Conservation (phyloP, 345 rosid genomes). For the Rhizophora apiculata region DNA sequence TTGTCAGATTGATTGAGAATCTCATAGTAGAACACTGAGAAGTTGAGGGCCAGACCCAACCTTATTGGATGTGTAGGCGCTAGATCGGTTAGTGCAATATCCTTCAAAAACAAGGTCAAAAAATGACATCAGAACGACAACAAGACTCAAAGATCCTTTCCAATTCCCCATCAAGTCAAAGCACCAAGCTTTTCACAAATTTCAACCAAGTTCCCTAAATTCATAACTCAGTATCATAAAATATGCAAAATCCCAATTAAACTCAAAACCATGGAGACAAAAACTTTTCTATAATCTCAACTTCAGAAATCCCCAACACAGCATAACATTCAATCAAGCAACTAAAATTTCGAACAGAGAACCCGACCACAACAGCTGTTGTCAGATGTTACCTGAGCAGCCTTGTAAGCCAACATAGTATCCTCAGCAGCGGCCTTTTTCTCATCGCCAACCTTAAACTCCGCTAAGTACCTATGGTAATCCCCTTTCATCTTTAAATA, state of each 20-base stretch:
- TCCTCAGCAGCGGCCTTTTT: conserved; percentile 93
- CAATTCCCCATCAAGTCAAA: not conserved
- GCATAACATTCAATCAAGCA: not conserved
- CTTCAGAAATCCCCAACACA: not conserved
- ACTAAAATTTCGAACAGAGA: not conserved
- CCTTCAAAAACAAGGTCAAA: conserved; percentile 33
- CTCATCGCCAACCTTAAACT: conserved; percentile 84
- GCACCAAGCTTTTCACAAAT: not conserved
- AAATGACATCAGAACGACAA: not conserved
- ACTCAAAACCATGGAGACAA: not conserved
- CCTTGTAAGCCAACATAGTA: conserved; percentile 87
- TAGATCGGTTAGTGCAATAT: conserved; percentile 67
- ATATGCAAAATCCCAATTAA: not conserved
- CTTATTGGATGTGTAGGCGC: conserved; percentile 93
- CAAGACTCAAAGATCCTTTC: too few relatives aligned
- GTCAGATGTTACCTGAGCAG: conserved; percentile 64
- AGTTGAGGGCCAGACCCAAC: conserved; percentile 79
- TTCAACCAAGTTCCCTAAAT: not conserved
- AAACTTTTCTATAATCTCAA: not conserved
- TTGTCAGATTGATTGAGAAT: conserved; percentile 87
- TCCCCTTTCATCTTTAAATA: conserved; percentile 98
- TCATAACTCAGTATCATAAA: not conserved
- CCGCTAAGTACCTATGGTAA: conserved; percentile 89
- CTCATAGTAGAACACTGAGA: conserved; percentile 87
- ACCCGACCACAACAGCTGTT: too few relatives aligned